Percentiles rank a stretch among this genome's conserved stretches.
phyloP scores from a whole-genome alignment of 441 rosid genomes.

The Syzygium malaccense region DNA sequence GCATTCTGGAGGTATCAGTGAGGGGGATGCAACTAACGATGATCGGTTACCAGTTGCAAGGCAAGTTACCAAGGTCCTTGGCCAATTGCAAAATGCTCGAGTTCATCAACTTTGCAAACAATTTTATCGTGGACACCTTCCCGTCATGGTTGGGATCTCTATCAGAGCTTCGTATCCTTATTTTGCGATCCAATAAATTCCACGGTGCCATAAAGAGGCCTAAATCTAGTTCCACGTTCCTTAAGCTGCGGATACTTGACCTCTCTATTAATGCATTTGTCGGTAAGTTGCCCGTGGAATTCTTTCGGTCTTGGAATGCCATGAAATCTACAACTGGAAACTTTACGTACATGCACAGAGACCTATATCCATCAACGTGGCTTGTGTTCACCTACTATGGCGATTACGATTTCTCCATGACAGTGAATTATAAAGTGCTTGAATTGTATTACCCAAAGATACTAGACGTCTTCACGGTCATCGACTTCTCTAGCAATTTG shows the following conservation, averaged over 20 bases:
- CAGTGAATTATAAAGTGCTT: background rate
- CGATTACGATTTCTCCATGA: background rate
- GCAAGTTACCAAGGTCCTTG: no score
- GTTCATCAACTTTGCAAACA: no score
- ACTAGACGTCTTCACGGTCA: background rate
- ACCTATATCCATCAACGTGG: fast-evolving
- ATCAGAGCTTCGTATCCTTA: background rate
- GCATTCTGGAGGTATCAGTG: no score
- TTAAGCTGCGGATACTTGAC: background rate
- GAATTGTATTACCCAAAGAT: background rate
- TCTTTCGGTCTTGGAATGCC: no score
- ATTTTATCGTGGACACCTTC: no score
- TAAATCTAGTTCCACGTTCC: background rate
- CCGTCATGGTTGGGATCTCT: no score
- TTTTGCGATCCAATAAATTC: background rate
- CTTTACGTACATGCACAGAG: background rate
- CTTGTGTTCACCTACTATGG: background rate
- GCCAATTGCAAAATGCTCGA: no score
- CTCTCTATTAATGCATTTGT: background rate
- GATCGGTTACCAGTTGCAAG: no score
- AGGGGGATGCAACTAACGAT: no score
- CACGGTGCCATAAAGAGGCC: background rate
- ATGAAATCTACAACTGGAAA: no score
- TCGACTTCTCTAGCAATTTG: background rate
- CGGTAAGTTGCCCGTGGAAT: background rate